Conservation (phyloP, 805 yeast genomes). For the Candida anglica region DNA sequence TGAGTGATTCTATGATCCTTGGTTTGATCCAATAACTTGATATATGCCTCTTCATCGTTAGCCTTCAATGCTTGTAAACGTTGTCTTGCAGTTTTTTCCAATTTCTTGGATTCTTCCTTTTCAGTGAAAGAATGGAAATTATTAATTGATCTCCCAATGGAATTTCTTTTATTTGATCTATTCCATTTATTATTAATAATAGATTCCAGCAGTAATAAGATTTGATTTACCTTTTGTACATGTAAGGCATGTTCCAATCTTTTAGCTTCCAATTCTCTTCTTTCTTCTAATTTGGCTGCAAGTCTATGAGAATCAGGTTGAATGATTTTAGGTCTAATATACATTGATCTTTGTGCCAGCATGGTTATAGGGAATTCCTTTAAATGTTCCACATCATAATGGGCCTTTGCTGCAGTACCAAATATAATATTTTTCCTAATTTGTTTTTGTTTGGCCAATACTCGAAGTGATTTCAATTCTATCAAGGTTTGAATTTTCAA, state of each 20-base stretch:
- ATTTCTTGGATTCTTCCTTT: slow-evolving; percentile 69
- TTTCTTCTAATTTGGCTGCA: slow-evolving; percentile 73
- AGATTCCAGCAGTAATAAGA: slow-evolving; percentile 23
- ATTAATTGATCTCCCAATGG: slow-evolving; percentile 32
- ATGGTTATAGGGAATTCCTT: slow-evolving; percentile 52
- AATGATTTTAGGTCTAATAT: slow-evolving; percentile 63
- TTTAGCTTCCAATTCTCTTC: slow-evolving; percentile 55
- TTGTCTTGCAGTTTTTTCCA: slow-evolving; percentile 80
- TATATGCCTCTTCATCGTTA: slow-evolving; percentile 84
- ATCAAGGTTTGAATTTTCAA: slow-evolving; percentile 63
- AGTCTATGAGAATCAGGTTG: slow-evolving; percentile 72
- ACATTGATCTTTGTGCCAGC: slow-evolving; percentile 67
- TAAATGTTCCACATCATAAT: slow-evolving; percentile 48
- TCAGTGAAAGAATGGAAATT: slow-evolving; percentile 57
- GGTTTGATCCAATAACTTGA: slow-evolving; percentile 78
- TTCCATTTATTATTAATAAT: slow-evolving; percentile 15
- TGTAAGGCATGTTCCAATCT: slow-evolving; percentile 50
- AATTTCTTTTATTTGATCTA: slow-evolving; percentile 20
- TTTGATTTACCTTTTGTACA: slow-evolving; percentile 40
- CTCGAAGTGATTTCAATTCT: slow-evolving; percentile 64
- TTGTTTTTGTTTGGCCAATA: slow-evolving; percentile 67
- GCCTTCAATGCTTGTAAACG: slow-evolving; percentile 84
- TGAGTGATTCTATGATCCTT: slow-evolving; percentile 86
- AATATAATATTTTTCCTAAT: slow-evolving; percentile 58
- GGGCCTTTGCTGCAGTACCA: slow-evolving; percentile 51